Evolutionary conservation across 2,329 filamentous ascomycete species (phyloP).

Genomic region (Myrmaecium sp.): DNA sequence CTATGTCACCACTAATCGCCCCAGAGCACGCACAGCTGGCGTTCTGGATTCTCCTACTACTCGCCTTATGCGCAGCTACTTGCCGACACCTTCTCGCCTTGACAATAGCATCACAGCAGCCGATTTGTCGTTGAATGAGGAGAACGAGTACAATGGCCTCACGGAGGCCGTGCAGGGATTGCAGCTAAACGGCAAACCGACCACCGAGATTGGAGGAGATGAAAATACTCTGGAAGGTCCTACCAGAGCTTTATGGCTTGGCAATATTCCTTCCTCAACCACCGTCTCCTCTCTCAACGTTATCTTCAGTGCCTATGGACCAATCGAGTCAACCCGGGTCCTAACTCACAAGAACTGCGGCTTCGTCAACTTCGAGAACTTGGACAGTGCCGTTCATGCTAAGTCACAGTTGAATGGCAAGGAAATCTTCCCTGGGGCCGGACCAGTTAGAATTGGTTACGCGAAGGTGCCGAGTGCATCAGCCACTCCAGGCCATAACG

Average conservation of each 20-base stretch:
- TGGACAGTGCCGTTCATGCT: constrained; percentile 81
- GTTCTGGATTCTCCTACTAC: constrained; percentile 64
- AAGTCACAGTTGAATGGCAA: constrained; percentile 83
- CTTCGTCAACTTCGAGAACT: constrained; percentile 89
- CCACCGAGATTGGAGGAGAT: constrained; percentile 46
- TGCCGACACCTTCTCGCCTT: constrained; percentile 57
- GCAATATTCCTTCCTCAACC: constrained; percentile 91
- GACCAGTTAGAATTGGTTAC: constrained; percentile 89
- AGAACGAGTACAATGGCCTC: constrained; percentile 63
- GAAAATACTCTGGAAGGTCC: constrained; percentile 74
- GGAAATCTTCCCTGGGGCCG: constrained; percentile 94
- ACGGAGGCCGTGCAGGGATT: constrained; percentile 70
- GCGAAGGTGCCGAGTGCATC: constrained; percentile 87
- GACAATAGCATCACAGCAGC: constrained; percentile 60
- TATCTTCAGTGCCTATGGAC: constrained; percentile 87
- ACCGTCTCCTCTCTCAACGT: constrained; percentile 88
- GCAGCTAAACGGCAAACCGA: constrained; percentile 49
- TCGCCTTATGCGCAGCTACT: constrained; percentile 50
- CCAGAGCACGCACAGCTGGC: constrained; percentile 79
- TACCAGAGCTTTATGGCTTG: constrained; percentile 88
- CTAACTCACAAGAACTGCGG: constrained; percentile 98
- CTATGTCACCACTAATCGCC: constrained; percentile 59
- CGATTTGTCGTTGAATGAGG: constrained; percentile 58
- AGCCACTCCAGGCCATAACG: constrained; percentile 73
- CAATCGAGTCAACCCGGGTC: constrained; percentile 80